phyloP scores from a whole-genome alignment of 352 stramenopile genomes.

The Phytophthora idaei region DNA sequence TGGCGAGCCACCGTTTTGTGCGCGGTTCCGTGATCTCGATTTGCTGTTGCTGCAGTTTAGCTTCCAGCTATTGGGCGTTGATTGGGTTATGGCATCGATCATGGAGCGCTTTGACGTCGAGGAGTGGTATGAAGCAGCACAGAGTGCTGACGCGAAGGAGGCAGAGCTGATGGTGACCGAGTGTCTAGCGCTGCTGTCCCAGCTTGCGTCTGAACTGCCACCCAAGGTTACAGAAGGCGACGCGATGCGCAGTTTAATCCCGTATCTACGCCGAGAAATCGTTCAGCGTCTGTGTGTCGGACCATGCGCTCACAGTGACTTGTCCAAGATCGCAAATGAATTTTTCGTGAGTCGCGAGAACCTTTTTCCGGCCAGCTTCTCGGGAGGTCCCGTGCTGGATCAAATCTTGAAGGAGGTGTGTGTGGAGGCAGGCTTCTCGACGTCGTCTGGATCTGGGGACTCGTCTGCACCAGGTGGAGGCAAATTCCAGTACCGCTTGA shows the following conservation, averaged over 20 bases:
- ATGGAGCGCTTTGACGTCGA: constrained; percentile 70
- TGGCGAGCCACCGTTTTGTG: constrained; percentile 85
- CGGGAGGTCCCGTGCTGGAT: constrained; percentile 66
- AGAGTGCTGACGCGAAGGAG: constrained; percentile 53
- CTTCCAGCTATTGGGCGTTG: constrained; percentile 71
- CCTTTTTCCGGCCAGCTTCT: constrained; percentile 75
- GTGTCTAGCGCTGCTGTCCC: constrained; percentile 75
- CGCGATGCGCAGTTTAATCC: constrained; percentile 62
- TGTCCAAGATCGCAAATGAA: constrained; percentile 86
- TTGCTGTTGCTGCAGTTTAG: constrained; percentile 82
- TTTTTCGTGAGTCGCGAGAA: constrained; percentile 83
- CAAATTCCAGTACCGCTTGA: constrained; percentile 85
- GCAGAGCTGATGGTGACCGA: constrained; percentile 82
- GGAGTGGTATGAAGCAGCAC: constrained; percentile 58
- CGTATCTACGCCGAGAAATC: constrained; percentile 77
- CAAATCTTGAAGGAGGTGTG: constrained; percentile 84
- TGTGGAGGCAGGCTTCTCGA: constrained; percentile 33
- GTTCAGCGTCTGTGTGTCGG: constrained; percentile 83
- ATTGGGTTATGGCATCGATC: constrained; percentile 83
- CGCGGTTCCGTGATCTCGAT: constrained; percentile 83
- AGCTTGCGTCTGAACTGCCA: constrained; percentile 80
- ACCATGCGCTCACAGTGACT: constrained; percentile 80
- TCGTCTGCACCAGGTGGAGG: constrained; percentile 39
- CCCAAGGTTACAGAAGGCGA: constrained; percentile 56
- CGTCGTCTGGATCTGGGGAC: constrained; percentile 34